Evolutionary conservation across 768 basidiomycete species (phyloP).

Genomic region (Phanerochaete sordida): DNA sequence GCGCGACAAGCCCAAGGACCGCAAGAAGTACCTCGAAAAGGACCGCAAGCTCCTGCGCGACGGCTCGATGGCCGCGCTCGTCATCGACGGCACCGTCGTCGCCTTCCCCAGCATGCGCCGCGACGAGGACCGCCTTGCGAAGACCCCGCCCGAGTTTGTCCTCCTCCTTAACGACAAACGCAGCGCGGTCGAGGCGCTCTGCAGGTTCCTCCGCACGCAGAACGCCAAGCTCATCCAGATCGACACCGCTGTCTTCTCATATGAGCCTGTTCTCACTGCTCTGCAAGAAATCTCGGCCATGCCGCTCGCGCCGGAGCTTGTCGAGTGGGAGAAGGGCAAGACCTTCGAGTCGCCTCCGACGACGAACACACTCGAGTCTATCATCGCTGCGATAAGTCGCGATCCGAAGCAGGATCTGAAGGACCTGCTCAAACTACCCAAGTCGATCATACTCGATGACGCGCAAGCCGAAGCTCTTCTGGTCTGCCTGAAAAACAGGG

Average conservation of each 20-base stretch:
- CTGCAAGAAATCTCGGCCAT: slow-evolving; percentile 44
- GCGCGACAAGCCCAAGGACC: slow-evolving; percentile 32
- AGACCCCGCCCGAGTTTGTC: slow-evolving; percentile 46
- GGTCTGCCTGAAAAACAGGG: slow-evolving; percentile 48
- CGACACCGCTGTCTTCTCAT: slow-evolving; percentile 60
- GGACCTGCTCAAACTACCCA: slow-evolving; percentile 32
- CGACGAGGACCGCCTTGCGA: slow-evolving; percentile 47
- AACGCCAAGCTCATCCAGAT: slow-evolving; percentile 49
- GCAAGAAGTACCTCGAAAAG: slow-evolving; percentile 35
- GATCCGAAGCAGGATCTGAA: slow-evolving; percentile 40
- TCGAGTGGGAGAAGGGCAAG: slow-evolving; percentile 45
- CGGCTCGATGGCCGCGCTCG: slow-evolving; percentile 50
- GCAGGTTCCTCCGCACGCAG: background rate
- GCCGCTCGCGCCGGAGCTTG: slow-evolving; percentile 47
- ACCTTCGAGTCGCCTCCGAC: slow-evolving; percentile 13
- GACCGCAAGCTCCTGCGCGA: slow-evolving; percentile 44
- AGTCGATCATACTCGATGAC: slow-evolving; percentile 44
- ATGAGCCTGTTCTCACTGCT: slow-evolving; percentile 56
- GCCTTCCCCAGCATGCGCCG: slow-evolving; percentile 52
- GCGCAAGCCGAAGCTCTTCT: slow-evolving; percentile 46
- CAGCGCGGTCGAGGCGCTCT: background rate
- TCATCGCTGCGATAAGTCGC: slow-evolving; percentile 27
- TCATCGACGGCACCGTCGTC: slow-evolving; percentile 44
- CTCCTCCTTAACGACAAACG: slow-evolving; percentile 46
- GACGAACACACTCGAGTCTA: background rate